Evolutionary conservation across 805 yeast genomes (phyloP).

Genomic region (Metschnikowia proteae): DNA sequence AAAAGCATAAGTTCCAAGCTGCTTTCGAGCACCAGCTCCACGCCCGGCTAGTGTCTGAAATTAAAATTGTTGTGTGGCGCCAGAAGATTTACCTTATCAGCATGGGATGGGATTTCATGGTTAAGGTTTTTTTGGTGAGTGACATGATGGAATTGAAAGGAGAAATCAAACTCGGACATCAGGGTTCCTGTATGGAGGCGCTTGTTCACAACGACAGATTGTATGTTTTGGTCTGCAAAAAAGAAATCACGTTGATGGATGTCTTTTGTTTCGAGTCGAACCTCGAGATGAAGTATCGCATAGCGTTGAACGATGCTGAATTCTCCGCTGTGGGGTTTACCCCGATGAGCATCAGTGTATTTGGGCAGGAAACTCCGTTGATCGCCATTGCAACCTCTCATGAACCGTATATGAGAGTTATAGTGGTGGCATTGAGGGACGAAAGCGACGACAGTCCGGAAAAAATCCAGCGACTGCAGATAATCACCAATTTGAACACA

Average conservation of each 20-base stretch:
- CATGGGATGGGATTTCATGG: slow-evolving; percentile 55
- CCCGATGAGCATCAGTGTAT: slow-evolving; percentile 43
- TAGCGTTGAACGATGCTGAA: slow-evolving; percentile 72
- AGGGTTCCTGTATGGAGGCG: slow-evolving; percentile 50
- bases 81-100: slow-evolving; percentile 42
- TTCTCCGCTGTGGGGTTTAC: slow-evolving; percentile 63
- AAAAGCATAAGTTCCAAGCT: not conserved
- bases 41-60: slow-evolving; percentile 35
- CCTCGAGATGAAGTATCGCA: slow-evolving; percentile 28
- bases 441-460: slow-evolving; percentile 4
- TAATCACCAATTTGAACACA: slow-evolving; percentile 36
- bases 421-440: slow-evolving; percentile 48
- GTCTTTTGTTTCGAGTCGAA: slow-evolving; percentile 27
- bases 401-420: slow-evolving; percentile 68
- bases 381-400: slow-evolving; percentile 73
- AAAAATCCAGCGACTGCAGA: slow-evolving; percentile 25
- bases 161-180: slow-evolving; percentile 39
- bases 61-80: slow-evolving; percentile 20
- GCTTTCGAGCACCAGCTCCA: slow-evolving; percentile 28
- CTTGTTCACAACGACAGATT: slow-evolving; percentile 27
- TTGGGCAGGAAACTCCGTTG: slow-evolving; percentile 20
- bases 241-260: slow-evolving; percentile 56
- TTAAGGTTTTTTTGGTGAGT: slow-evolving; percentile 35
- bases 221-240: slow-evolving; percentile 51
- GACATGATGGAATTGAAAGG: slow-evolving; percentile 2